These are phyloP conservation scores for Garcia nutans DNA, from an alignment of 345 rosid species.

Conservation along the genomic window DNA sequence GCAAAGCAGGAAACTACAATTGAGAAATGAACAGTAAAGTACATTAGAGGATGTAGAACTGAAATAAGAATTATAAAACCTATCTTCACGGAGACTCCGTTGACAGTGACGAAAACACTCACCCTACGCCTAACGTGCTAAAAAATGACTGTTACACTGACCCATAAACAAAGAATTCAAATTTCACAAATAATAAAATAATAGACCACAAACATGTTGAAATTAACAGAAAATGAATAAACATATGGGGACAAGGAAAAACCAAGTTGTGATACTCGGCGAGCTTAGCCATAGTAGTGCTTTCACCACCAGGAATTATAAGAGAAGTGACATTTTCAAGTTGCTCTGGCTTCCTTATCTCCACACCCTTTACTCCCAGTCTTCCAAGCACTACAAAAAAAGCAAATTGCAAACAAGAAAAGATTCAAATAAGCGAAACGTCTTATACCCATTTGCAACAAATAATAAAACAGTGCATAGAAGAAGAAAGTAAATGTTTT, in stretches of 20 bases:
- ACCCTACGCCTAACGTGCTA: constrained; percentile 25
- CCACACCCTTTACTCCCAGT: constrained; percentile 84
- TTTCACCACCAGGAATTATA: constrained; percentile 98
- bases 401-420: neutral
- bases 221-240: neutral
- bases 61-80: neutral
- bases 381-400: constrained; percentile 53
- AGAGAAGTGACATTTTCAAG: constrained; percentile 66
- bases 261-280: constrained; percentile 89
- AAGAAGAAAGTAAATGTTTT: neutral
- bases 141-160: neutral
- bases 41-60: neutral
- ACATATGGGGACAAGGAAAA: neutral
- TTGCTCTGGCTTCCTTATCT: constrained; percentile 88
- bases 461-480: neutral
- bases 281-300: constrained; percentile 99
- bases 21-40: neutral
- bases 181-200: neutral
- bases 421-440: too few species aligned
- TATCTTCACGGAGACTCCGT: neutral
- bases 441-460: neutral
- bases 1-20: constrained; percentile 85
- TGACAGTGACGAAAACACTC: neutral
- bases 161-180: neutral
- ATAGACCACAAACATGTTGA: neutral